phyloP scores from a whole-genome alignment of 768 basidiomycete genomes.

The Boletus insuetus region DNA sequence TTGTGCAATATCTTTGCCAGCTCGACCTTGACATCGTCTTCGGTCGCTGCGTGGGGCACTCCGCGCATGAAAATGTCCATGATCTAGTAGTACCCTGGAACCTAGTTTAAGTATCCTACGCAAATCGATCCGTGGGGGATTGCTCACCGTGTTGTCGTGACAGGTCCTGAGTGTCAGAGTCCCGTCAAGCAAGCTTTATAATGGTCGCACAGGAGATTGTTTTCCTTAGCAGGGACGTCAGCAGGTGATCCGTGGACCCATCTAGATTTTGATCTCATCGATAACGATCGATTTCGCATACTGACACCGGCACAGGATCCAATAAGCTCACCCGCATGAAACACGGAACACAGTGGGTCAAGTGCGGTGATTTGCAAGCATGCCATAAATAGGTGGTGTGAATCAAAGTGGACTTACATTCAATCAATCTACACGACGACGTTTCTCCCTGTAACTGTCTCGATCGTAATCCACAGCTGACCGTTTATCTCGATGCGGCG shows the following conservation, averaged over 20 bases:
- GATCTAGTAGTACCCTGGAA: slow-evolving; percentile 2
- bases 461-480: slow-evolving; percentile 29
- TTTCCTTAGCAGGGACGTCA: not conserved
- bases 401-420: slow-evolving; percentile 20
- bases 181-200: slow-evolving; percentile 13
- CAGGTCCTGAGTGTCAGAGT: slow-evolving; percentile 1
- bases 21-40: slow-evolving; percentile 32
- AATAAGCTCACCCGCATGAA: not conserved
- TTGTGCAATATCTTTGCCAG: slow-evolving; percentile 35
- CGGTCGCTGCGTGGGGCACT: slow-evolving; percentile 26
- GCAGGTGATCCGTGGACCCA: not conserved
- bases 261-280: slow-evolving; percentile 8
- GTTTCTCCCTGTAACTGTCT: slow-evolving; percentile 46
- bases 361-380: slow-evolving; percentile 13
- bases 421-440: slow-evolving; percentile 57
- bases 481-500: slow-evolving; percentile 29
- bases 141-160: slow-evolving; percentile 21
- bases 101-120: not conserved
- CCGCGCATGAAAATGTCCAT: slow-evolving; percentile 38
- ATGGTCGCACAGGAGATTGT: not conserved
- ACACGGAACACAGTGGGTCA: not conserved
- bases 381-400: not conserved
- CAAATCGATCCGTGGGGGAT: not conserved
- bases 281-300: slow-evolving; percentile 13
- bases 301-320: slow-evolving; percentile 2